Conservation (phyloP, 495 filamentous ascomycete genomes). For the Trichoderma gamsii region DNA sequence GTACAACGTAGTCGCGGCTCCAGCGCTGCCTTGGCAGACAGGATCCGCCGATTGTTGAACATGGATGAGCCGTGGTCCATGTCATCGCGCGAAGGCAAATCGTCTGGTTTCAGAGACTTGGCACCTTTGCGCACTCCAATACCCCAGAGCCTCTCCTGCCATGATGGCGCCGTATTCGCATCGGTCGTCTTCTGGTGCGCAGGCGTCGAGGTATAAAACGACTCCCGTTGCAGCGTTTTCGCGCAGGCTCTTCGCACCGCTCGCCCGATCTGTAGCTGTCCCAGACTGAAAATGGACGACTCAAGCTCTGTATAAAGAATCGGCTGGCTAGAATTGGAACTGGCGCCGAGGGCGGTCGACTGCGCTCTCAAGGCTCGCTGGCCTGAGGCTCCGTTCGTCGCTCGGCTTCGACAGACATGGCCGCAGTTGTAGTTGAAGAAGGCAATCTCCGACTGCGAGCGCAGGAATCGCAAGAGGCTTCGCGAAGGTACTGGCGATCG, state of each 20-base stretch:
- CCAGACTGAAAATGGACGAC: neutral
- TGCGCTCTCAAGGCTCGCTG: neutral
- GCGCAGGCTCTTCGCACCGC: neutral
- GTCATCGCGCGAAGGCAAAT: constrained; percentile 46
- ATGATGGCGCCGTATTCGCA: constrained; percentile 27
- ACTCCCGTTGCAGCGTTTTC: neutral
- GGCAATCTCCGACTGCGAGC: constrained; percentile 50
- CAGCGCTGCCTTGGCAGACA: constrained; percentile 66
- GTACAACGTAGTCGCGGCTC: constrained; percentile 85
- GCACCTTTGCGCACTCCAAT: constrained; percentile 27
- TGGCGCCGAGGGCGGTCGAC: neutral
- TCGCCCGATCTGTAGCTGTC: neutral
- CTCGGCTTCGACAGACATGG: constrained; percentile 26
- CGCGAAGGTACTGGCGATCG: constrained; percentile 46
- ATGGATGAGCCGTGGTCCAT: constrained; percentile 41
- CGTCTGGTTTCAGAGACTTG: constrained; percentile 41
- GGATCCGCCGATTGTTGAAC: constrained; percentile 52
- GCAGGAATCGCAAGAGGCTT: constrained; percentile 55
- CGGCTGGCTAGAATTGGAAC: neutral
- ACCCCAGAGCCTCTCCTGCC: constrained; percentile 54
- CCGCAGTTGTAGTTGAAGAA: constrained; percentile 37
- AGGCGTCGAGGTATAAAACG: neutral
- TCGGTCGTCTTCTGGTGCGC: neutral
- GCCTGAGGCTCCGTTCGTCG: neutral
- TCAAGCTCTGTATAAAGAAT: neutral